These are phyloP conservation scores for Fusarium redolens DNA, from an alignment of 2,329 filamentous ascomycete species.

Conservation along the genomic window DNA sequence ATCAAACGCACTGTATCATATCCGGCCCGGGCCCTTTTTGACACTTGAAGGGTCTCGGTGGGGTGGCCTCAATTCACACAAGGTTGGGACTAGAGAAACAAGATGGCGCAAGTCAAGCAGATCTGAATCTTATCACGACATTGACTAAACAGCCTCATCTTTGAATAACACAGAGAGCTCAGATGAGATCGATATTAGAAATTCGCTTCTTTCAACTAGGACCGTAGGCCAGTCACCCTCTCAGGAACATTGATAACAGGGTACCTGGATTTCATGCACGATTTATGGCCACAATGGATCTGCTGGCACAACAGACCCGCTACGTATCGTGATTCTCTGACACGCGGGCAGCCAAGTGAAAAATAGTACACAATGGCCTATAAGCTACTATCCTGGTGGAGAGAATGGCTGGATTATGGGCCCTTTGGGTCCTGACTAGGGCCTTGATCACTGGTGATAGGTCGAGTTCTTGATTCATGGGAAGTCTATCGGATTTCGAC, in stretches of 20 bases:
- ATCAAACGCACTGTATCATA: slow-evolving; percentile 29
- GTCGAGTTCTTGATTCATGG: slow-evolving; percentile 30
- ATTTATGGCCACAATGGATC: slow-evolving; percentile 44
- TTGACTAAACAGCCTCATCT: slow-evolving; percentile 16
- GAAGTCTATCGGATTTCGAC: slow-evolving; percentile 29
- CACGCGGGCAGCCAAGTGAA: slow-evolving; percentile 22
- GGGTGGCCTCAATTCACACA: slow-evolving; percentile 32
- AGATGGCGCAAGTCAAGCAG: slow-evolving; percentile 37
- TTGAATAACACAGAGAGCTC: not conserved
- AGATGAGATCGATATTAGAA: not conserved
- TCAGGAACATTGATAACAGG: slow-evolving; percentile 35
- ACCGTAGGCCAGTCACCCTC: slow-evolving; percentile 2
- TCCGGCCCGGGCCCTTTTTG: slow-evolving; percentile 23
- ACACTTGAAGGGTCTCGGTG: slow-evolving; percentile 17
- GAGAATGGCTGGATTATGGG: slow-evolving; percentile 39
- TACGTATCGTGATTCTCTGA: slow-evolving; percentile 40
- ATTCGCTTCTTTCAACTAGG: slow-evolving; percentile 1
- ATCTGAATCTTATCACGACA: slow-evolving; percentile 25
- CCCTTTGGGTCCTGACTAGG: slow-evolving; percentile 28
- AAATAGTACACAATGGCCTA: slow-evolving; percentile 20
- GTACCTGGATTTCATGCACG: slow-evolving; percentile 41
- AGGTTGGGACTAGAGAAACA: slow-evolving; percentile 33
- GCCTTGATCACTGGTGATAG: slow-evolving; percentile 26
- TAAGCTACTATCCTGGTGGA: slow-evolving; percentile 24
- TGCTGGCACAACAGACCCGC: slow-evolving; percentile 42